Evolutionary conservation across 2,329 filamentous ascomycete genomes (phyloP).

Genomic region (Sporothrix schenckii): DNA sequence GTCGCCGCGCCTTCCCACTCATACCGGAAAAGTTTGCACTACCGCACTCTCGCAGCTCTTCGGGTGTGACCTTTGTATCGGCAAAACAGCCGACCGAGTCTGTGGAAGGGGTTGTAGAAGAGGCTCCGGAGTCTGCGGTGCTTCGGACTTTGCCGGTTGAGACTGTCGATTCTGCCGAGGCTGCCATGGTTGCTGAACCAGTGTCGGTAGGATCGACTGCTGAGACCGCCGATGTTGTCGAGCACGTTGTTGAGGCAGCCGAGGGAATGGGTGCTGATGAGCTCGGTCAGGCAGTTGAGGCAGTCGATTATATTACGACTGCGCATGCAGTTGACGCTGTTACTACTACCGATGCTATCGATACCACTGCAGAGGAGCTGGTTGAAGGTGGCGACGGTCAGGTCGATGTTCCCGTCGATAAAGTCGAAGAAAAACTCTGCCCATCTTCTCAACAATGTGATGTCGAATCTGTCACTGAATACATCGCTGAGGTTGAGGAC

Average conservation of each 20-base stretch:
- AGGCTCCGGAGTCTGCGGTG: neutral
- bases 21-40: constrained; percentile 35
- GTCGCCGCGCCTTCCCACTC: constrained; percentile 37
- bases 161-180: neutral
- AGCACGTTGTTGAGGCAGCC: neutral
- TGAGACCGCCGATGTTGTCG: neutral
- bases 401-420: too few relatives aligned
- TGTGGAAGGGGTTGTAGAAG: neutral
- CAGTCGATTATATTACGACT: too few relatives aligned
- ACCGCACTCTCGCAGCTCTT: neutral
- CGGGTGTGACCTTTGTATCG: neutral
- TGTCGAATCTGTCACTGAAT: neutral
- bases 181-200: neutral
- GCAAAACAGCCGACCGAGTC: neutral
- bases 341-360: too few relatives aligned
- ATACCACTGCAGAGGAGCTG: too few relatives aligned
- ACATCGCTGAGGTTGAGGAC: neutral
- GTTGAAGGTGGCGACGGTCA: too few relatives aligned
- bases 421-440: too few relatives aligned
- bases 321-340: too few relatives aligned
- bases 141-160: neutral
- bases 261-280: neutral
- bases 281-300: too few relatives aligned
- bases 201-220: neutral
- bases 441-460: too few relatives aligned